A percentile compares a stretch with the other conserved stretches of the same genome.
phyloP scores from a whole-genome alignment of 176 grass and related monocot species.

The Ananas comosus region DNA sequence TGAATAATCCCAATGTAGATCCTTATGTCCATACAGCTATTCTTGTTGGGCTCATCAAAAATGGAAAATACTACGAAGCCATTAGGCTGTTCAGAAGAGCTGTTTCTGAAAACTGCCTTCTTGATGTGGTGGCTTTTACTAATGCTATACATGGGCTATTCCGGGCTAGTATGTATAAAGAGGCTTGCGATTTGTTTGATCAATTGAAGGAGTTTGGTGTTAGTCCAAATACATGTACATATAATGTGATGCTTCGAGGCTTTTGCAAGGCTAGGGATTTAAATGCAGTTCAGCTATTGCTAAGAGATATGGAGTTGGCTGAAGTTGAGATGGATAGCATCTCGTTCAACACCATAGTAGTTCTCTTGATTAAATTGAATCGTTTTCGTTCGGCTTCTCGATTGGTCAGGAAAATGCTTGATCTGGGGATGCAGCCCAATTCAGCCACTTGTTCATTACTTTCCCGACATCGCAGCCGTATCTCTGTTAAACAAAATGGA shows the following conservation, averaged over 20 bases:
- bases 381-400: slow-evolving; percentile 25
- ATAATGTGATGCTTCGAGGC: slow-evolving; percentile 80
- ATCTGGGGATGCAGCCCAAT: slow-evolving; percentile 50
- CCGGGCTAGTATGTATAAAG: slow-evolving; percentile 32
- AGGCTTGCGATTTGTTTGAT: slow-evolving; percentile 67
- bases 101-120: slow-evolving; percentile 31
- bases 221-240: slow-evolving; percentile 50
- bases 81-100: slow-evolving; percentile 46
- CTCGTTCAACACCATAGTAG: slow-evolving; percentile 58
- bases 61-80: slow-evolving; percentile 33
- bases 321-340: slow-evolving; percentile 53
- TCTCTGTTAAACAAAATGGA: slow-evolving; percentile 15
- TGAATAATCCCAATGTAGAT: slow-evolving; percentile 33
- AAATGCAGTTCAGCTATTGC: slow-evolving; percentile 34
- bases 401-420: slow-evolving; percentile 51
- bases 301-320: slow-evolving; percentile 62
- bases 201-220: slow-evolving; percentile 61
- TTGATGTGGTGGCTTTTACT: slow-evolving; percentile 63
- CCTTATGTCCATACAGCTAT: slow-evolving; percentile 54
- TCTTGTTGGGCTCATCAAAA: slow-evolving; percentile 52
- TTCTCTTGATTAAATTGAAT: slow-evolving; percentile 53
- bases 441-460: slow-evolving; percentile 37
- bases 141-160: slow-evolving; percentile 72
- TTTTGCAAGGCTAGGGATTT: slow-evolving; percentile 54
- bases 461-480: slow-evolving; percentile 22